Percentiles rank a stretch among this genome's conserved stretches.
Conservation (phyloP, 495 filamentous ascomycete genomes). For the Hypoxylon cercidicola region DNA sequence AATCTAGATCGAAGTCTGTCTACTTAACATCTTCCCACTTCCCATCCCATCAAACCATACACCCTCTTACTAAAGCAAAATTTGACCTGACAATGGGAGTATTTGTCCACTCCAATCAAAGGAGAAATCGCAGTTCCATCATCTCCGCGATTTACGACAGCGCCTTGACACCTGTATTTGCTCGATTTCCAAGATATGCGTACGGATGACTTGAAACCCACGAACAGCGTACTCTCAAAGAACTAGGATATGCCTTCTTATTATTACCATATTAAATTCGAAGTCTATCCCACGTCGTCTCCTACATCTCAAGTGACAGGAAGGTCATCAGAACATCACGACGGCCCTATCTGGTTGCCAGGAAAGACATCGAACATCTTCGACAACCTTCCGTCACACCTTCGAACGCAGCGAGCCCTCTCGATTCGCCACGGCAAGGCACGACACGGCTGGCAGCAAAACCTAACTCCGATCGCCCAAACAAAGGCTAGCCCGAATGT, state of each 20-base stretch:
- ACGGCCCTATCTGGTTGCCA: conserved; percentile 51
- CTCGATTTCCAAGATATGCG: conserved; percentile 26
- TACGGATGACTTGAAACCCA: conserved; percentile 23
- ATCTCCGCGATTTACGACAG: conserved; percentile 11
- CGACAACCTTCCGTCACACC: conserved; percentile 57
- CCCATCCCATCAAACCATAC: too few relatives aligned
- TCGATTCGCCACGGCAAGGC: conserved; percentile 10
- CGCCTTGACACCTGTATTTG: conserved; percentile 15
- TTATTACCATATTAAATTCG: conserved; percentile 90
- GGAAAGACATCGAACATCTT: conserved; percentile 52
- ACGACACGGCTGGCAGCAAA: conserved; percentile 13
- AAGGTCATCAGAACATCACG: conserved; percentile 8
- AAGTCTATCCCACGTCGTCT: conserved; percentile 72
- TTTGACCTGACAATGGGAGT: conserved; percentile 23
- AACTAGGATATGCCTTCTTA: conserved; percentile 74
- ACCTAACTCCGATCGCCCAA: conserved; percentile 2
- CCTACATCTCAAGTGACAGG: conserved; percentile 27
- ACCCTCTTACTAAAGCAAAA: too few relatives aligned
- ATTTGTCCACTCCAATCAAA: conserved; percentile 2
- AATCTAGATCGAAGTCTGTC: too few relatives aligned
- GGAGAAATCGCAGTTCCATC: conserved; percentile 9
- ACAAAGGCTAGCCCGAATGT: conserved; percentile 34
- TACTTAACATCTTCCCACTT: too few relatives aligned
- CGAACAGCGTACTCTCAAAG: neutral
- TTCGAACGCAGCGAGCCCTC: conserved; percentile 32